These are phyloP conservation scores for Hypoxylon rubiginosum DNA, from an alignment of 2,329 filamentous ascomycete species.

Conservation along the genomic window DNA sequence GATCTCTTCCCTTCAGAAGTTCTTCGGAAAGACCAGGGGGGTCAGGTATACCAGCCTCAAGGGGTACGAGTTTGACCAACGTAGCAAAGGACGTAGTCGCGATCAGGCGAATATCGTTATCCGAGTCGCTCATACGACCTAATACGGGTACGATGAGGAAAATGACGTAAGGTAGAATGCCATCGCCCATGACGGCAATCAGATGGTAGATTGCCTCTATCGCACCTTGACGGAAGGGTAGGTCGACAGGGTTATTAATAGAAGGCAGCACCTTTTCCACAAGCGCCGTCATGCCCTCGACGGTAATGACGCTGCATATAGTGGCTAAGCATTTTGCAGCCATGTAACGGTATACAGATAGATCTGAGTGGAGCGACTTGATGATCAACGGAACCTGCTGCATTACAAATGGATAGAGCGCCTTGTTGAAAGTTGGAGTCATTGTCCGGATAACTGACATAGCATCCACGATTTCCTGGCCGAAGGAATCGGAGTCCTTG, in stretches of 20 bases:
- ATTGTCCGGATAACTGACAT: constrained; percentile 93
- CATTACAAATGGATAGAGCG: constrained; percentile 84
- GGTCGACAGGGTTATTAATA: constrained; percentile 90
- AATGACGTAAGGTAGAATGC: constrained; percentile 96
- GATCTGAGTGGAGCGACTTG: constrained; percentile 85
- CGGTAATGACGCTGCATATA: constrained; percentile 94
- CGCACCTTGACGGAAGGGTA: constrained; percentile 90
- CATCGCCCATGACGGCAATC: constrained; percentile 98
- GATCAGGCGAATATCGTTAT: constrained; percentile 93
- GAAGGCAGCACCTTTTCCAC: constrained; percentile 93
- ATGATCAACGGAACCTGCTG: constrained; percentile 87
- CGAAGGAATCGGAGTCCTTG: constrained; percentile 79
- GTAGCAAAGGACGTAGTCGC: constrained; percentile 98
- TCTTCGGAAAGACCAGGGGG: constrained; percentile 92
- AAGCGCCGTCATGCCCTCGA: constrained; percentile 94
- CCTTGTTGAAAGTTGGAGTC: constrained; percentile 85
- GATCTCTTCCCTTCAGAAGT: constrained; percentile 88
- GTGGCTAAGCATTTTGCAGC: constrained; percentile 98
- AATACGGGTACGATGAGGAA: constrained; percentile 98
- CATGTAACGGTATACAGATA: constrained; percentile 95
- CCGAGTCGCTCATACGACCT: constrained; percentile 97
- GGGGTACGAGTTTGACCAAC: constrained; percentile 93
- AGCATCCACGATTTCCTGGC: constrained; percentile 93
- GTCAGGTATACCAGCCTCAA: constrained; percentile 97
- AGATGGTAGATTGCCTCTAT: constrained; percentile 97